phyloP scores from a whole-genome alignment of 345 rosid species.

The Syzygium aromaticum region DNA sequence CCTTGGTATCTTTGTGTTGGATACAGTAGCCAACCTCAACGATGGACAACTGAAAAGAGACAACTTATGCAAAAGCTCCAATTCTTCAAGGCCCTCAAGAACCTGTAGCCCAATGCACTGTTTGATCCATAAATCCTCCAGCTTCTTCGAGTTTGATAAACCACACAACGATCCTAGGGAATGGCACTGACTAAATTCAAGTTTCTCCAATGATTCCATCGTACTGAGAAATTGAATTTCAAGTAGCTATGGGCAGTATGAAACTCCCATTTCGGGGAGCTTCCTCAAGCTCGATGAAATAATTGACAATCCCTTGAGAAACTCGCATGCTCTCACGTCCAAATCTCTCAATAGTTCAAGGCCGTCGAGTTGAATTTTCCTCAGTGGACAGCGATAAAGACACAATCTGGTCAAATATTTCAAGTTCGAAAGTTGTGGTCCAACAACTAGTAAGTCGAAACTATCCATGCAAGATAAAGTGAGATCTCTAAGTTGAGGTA shows the following conservation, averaged over 20 bases:
- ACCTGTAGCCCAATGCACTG: background rate
- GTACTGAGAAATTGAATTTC: background rate
- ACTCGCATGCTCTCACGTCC: accelerated
- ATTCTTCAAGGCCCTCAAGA: background rate
- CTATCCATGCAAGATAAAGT: background rate
- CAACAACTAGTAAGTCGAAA: accelerated
- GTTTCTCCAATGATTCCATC: background rate
- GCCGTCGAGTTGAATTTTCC: background rate
- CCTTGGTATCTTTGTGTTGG: background rate
- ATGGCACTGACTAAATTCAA: background rate
- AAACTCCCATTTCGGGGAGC: background rate
- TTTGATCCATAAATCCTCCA: accelerated
- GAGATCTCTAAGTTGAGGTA: background rate
- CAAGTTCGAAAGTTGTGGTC: background rate
- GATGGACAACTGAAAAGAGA: accelerated
- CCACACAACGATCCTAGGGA: accelerated
- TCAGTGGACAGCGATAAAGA: background rate
- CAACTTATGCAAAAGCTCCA: background rate
- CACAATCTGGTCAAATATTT: background rate
- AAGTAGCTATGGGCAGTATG: background rate
- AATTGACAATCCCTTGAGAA: background rate
- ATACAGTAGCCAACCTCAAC: background rate
- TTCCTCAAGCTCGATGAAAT: background rate
- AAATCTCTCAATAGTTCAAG: background rate
- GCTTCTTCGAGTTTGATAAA: background rate